Evolutionary conservation across 345 rosid species (phyloP).

Genomic region (Mangifera indica): DNA sequence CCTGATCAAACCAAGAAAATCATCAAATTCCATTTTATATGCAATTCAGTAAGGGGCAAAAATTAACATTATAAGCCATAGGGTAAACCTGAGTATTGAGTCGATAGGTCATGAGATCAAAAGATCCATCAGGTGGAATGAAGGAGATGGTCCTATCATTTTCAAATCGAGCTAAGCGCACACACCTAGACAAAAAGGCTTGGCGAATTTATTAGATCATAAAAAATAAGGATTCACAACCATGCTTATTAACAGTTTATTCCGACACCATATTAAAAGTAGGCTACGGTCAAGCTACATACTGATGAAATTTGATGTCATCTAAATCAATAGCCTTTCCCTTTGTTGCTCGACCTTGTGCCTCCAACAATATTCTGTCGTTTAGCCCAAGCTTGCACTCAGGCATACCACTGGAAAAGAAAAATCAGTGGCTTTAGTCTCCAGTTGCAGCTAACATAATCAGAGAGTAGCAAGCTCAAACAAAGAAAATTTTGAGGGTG

Average conservation of each 20-base stretch:
- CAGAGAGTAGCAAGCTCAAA: conserved; percentile 4
- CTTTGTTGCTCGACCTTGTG: conserved; percentile 90
- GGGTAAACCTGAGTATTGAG: conserved; percentile 84
- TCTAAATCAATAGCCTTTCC: conserved; percentile 97
- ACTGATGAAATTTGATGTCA: conserved; percentile 98
- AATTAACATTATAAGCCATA: conserved; percentile 7
- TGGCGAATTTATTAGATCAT: conserved; percentile 12
- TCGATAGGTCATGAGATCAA: conserved; percentile 96
- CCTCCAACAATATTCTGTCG: conserved; percentile 91
- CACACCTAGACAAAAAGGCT: conserved; percentile 58
- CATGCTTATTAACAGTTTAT: background rate
- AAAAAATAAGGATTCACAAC: conserved; percentile 8
- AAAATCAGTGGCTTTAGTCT: conserved; percentile 13
- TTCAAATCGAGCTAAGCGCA: conserved; percentile 92
- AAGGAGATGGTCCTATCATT: conserved; percentile 95
- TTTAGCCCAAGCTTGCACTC: conserved; percentile 97
- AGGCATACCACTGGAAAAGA: conserved; percentile 82
- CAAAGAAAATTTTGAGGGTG: background rate
- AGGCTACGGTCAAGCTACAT: conserved; percentile 24
- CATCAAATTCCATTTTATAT: background rate
- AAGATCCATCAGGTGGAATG: conserved; percentile 97
- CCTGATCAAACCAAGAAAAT: conserved; percentile 39
- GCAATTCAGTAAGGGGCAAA: background rate
- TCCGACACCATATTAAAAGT: conserved; percentile 4
- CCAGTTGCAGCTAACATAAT: conserved; percentile 3